Conservation (phyloP, 495 filamentous ascomycete genomes). For the Usnea hakonensis region DNA sequence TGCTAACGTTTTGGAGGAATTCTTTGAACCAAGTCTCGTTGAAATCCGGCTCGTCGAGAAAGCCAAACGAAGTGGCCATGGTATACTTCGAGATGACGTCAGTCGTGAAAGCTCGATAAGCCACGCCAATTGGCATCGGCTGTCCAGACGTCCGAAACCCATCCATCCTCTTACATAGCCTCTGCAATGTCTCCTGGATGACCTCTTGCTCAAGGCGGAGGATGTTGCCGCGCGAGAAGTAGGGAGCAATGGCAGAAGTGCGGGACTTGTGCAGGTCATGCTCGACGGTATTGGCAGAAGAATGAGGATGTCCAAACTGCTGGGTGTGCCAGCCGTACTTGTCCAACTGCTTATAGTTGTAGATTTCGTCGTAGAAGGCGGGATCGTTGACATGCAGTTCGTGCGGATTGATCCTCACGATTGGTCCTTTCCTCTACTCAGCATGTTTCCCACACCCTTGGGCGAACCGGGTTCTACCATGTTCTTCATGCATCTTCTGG, state of each 20-base stretch:
- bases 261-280: constrained; percentile 42
- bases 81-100: constrained; percentile 43
- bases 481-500: constrained; percentile 39
- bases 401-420: constrained; percentile 25
- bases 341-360: background rate
- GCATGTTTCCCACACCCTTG: background rate
- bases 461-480: constrained; percentile 44
- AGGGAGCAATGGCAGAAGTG: constrained; percentile 36
- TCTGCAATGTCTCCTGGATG: constrained; percentile 36
- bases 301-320: background rate
- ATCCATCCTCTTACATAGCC: constrained; percentile 32
- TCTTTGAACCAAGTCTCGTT: constrained; percentile 7
- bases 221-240: constrained; percentile 45
- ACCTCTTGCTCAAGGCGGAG: constrained; percentile 32
- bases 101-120: constrained; percentile 33
- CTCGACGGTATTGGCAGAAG: constrained; percentile 31
- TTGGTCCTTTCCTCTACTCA: background rate
- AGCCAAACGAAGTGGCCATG: no score
- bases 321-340: constrained; percentile 5
- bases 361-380: constrained; percentile 26
- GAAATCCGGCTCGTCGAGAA: constrained; percentile 3
- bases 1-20: constrained; percentile 3
- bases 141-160: constrained; percentile 22
- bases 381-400: constrained; percentile 36
- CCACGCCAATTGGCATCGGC: constrained; percentile 30